Conservation (phyloP, 2,329 filamentous ascomycete species). For the Thelonectria olida region DNA sequence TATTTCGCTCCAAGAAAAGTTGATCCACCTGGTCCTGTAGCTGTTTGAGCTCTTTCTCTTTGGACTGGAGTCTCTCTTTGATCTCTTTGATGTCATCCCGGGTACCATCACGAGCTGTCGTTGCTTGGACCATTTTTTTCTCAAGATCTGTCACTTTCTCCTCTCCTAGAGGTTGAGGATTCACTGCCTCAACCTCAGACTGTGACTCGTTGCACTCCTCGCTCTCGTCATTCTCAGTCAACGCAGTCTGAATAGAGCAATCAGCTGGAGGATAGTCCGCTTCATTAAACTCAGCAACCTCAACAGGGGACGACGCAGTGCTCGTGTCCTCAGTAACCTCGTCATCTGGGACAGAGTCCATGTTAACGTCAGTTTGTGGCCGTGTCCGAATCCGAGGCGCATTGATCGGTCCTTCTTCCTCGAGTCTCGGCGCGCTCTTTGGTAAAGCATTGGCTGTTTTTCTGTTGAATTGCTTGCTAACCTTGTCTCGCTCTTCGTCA, state of each 20-base stretch:
- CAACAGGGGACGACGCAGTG: not conserved
- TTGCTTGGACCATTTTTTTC: not conserved
- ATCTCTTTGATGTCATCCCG: not conserved
- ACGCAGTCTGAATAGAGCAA: not conserved
- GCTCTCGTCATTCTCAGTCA: not conserved
- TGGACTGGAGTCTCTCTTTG: not conserved
- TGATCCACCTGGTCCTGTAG: not conserved
- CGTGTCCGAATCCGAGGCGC: not conserved
- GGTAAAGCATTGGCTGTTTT: not conserved
- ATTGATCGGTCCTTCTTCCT: not conserved
- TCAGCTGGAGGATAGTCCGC: not conserved
- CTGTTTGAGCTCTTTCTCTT: not conserved
- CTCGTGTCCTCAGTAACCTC: not conserved
- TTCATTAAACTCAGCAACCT: not conserved
- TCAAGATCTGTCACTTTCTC: not conserved
- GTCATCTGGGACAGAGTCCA: not conserved
- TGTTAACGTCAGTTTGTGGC: not conserved
- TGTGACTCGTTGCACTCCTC: not conserved
- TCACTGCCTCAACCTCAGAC: not conserved
- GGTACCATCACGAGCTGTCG: not conserved
- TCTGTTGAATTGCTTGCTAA: not conserved
- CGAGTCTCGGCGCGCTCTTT: not conserved
- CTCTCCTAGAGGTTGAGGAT: not conserved
- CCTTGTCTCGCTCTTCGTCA: not conserved
- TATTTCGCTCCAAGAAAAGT: not conserved